Evolutionary conservation across 192 early-diverging fungal species (phyloP).

Genomic region (Coemansia asiatica): DNA sequence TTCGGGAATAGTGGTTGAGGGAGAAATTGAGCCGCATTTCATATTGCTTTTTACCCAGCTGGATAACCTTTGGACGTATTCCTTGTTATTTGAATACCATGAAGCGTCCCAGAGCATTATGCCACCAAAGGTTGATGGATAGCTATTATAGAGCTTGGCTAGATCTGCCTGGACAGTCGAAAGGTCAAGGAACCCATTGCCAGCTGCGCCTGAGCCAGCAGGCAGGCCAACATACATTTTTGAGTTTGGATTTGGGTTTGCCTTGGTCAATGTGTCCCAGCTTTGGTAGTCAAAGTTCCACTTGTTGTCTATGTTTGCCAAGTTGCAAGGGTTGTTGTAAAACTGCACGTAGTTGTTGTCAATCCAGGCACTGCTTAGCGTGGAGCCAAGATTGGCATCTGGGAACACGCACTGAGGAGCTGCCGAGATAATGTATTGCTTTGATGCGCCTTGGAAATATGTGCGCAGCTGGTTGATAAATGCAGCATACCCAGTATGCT

Average conservation of each 20-base stretch:
- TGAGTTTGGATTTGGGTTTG: constrained; percentile 57
- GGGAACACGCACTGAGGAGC: constrained; percentile 77
- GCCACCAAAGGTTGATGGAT: constrained; percentile 64
- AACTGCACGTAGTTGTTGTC: constrained; percentile 75
- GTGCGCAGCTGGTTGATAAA: constrained; percentile 61
- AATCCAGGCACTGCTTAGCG: constrained; percentile 58
- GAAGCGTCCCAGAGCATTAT: constrained; percentile 78
- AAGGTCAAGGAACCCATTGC: constrained; percentile 62
- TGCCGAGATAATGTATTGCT: constrained; percentile 63
- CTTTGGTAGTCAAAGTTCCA: constrained; percentile 70
- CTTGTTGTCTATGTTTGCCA: constrained; percentile 52
- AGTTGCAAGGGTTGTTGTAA: constrained; percentile 78
- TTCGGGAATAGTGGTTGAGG: constrained; percentile 10
- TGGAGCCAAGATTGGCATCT: constrained; percentile 62
- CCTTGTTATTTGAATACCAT: constrained; percentile 59
- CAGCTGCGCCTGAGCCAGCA: constrained; percentile 58
- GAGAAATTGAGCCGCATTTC: constrained; percentile 23
- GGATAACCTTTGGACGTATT: constrained; percentile 28
- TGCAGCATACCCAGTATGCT: constrained; percentile 56
- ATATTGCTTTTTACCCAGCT: constrained; percentile 47
- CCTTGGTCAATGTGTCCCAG: constrained; percentile 66
- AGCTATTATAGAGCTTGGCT: constrained; percentile 48
- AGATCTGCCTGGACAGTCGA: constrained; percentile 46
- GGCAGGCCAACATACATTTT: constrained; percentile 67
- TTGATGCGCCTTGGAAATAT: constrained; percentile 45